These are phyloP conservation scores for Yamadazyma epiphylla DNA, from an alignment of 1,139 yeast genomes.

Conservation along the genomic window DNA sequence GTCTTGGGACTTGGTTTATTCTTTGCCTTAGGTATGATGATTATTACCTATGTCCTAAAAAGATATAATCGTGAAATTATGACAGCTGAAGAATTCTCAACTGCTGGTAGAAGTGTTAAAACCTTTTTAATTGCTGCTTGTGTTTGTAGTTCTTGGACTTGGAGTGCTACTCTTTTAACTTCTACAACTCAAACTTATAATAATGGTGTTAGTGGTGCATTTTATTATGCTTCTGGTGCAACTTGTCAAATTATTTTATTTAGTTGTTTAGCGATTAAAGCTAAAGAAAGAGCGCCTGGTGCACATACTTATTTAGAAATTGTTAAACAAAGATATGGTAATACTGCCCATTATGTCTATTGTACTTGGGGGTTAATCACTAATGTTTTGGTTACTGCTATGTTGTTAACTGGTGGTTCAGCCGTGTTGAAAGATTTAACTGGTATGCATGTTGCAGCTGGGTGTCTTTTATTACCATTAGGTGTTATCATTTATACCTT, in stretches of 20 bases:
- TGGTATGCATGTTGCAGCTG: conserved; percentile 81
- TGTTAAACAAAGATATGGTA: conserved; percentile 50
- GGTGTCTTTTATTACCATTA: conserved; percentile 73
- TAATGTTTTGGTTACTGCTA: conserved; percentile 80
- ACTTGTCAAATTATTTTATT: conserved; percentile 51
- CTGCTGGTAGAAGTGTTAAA: conserved; percentile 83
- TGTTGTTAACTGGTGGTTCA: conserved; percentile 84
- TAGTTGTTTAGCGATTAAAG: conserved; percentile 52
- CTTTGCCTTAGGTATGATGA: conserved; percentile 76
- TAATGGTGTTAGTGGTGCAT: conserved; percentile 65
- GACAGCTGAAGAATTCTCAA: conserved; percentile 85
- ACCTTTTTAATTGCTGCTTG: conserved; percentile 82
- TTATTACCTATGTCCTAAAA: conserved; percentile 63
- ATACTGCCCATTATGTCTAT: conserved; percentile 60
- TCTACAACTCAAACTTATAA: conserved; percentile 75
- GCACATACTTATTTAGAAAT: conserved; percentile 59
- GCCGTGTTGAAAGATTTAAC: conserved; percentile 74
- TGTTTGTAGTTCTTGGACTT: conserved; percentile 90
- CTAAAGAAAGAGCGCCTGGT: conserved; percentile 54
- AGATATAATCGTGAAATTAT: conserved; percentile 78
- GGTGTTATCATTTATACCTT: conserved; percentile 82
- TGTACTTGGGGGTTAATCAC: conserved; percentile 83
- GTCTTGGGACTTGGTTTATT: conserved; percentile 84
- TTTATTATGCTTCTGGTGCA: conserved; percentile 50
- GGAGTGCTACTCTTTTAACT: conserved; percentile 84